These are phyloP conservation scores for Hylodesmum podocarpum DNA, from an alignment of 306 rosid genomes.

Conservation along the genomic window DNA sequence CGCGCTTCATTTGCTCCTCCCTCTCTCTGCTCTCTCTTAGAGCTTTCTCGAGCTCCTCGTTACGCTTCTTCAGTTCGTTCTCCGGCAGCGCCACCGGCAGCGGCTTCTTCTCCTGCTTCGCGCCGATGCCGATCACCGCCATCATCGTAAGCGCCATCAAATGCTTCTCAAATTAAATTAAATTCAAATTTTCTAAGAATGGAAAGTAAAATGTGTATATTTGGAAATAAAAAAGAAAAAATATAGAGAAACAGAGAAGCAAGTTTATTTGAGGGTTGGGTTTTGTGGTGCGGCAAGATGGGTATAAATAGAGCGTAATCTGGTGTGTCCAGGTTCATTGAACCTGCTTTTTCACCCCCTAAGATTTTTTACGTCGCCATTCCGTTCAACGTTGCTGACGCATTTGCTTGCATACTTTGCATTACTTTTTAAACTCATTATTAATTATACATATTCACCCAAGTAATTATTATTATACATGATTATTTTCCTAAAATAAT, in stretches of 20 bases:
- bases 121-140: constrained; percentile 37
- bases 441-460: too few relatives aligned
- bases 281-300: not conserved
- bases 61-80: constrained; percentile 48
- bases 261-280: not conserved
- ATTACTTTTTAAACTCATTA: too few relatives aligned
- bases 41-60: constrained; percentile 74
- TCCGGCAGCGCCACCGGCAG: not conserved
- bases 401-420: constrained; percentile 25
- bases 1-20: constrained; percentile 61
- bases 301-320: constrained; percentile 25
- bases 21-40: constrained; percentile 65
- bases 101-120: not conserved
- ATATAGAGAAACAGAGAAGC: not conserved
- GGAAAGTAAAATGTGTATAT: not conserved
- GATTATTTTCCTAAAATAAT: too few relatives aligned
- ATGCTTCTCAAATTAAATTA: not conserved
- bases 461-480: too few relatives aligned
- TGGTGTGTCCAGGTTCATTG: constrained; percentile 46
- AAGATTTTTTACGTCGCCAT: not conserved
- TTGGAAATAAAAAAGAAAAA: not conserved
- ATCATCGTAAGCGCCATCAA: constrained; percentile 24
- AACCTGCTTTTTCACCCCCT: constrained; percentile 2
- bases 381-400: constrained; percentile 23
- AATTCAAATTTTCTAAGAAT: not conserved